Evolutionary conservation across 1,284 basidiomycete genomes (phyloP).

Genomic region (Neonothopanus nambi): DNA sequence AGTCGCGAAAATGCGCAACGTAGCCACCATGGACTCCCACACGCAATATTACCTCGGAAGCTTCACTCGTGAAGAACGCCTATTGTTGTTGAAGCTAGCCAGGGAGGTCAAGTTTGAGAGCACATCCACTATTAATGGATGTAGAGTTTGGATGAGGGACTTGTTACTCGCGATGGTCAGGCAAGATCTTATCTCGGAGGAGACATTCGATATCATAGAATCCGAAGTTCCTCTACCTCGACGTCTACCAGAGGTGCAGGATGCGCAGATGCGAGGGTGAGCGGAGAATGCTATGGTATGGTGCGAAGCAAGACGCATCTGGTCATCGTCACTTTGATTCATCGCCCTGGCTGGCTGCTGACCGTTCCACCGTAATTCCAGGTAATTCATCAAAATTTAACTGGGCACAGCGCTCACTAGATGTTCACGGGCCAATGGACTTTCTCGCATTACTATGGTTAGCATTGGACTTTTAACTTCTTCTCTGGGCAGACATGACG

Average conservation of each 20-base stretch:
- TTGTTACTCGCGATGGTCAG: conserved; percentile 9
- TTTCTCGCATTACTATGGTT: no score
- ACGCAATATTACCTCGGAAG: conserved; percentile 9
- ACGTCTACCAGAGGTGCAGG: background rate
- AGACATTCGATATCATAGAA: conserved; percentile 9
- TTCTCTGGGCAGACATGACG: no score
- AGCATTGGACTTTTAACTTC: no score
- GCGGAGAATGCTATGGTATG: background rate
- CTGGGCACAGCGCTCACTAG: no score
- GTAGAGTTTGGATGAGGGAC: conserved; percentile 14
- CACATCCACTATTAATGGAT: conserved; percentile 8
- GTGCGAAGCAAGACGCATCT: background rate
- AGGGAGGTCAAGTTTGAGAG: conserved; percentile 1
- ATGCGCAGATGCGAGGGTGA: background rate
- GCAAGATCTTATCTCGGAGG: conserved; percentile 9
- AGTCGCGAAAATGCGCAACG: conserved; percentile 6
- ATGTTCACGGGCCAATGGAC: no score
- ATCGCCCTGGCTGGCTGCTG: no score
- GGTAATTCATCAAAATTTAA: no score
- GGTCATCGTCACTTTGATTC: background rate
- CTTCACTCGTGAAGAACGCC: conserved; percentile 7
- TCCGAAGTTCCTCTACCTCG: conserved; percentile 7
- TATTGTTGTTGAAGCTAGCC: conserved; percentile 1
- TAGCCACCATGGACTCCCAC: conserved; percentile 9
- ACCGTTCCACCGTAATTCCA: no score